Evolutionary conservation across 257 asterid species (phyloP).

Genomic region (Agastache rugosa): DNA sequence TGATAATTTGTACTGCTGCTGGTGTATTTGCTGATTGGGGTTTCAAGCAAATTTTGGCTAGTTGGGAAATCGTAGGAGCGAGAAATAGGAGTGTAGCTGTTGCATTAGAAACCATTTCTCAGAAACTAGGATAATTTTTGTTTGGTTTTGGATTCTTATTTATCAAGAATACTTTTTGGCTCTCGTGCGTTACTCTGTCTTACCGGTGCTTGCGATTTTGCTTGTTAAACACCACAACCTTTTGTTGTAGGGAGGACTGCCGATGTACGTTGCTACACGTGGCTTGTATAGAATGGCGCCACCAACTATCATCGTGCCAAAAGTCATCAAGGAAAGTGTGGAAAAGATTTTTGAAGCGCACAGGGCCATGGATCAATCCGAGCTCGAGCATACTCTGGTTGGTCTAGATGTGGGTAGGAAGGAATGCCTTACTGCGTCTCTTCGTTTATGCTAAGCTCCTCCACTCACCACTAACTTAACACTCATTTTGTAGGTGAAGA

Average conservation of each 20-base stretch:
- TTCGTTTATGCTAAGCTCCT: neutral
- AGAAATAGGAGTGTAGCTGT: neutral
- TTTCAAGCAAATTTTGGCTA: neutral
- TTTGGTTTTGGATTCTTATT: neutral
- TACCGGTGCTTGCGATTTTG: slow-evolving; percentile 2
- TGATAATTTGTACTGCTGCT: neutral
- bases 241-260: slow-evolving; percentile 76
- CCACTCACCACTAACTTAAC: neutral
- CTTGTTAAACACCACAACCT: neutral
- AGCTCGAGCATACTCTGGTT: slow-evolving; percentile 75
- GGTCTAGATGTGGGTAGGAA: slow-evolving; percentile 92
- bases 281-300: slow-evolving; percentile 82
- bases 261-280: slow-evolving; percentile 97
- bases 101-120: neutral
- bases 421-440: slow-evolving; percentile 25
- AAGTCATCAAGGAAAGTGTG: slow-evolving; percentile 67
- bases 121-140: neutral
- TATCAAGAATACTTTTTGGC: neutral
- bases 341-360: slow-evolving; percentile 94
- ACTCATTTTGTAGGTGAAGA: slow-evolving; percentile 79
- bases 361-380: slow-evolving; percentile 93
- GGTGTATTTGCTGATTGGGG: neutral
- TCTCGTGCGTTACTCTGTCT: neutral
- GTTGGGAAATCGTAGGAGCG: neutral
- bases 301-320: slow-evolving; percentile 89